Evolutionary conservation across 2,329 filamentous ascomycete genomes (phyloP).

Genomic region (Diaporthe ilicicola): DNA sequence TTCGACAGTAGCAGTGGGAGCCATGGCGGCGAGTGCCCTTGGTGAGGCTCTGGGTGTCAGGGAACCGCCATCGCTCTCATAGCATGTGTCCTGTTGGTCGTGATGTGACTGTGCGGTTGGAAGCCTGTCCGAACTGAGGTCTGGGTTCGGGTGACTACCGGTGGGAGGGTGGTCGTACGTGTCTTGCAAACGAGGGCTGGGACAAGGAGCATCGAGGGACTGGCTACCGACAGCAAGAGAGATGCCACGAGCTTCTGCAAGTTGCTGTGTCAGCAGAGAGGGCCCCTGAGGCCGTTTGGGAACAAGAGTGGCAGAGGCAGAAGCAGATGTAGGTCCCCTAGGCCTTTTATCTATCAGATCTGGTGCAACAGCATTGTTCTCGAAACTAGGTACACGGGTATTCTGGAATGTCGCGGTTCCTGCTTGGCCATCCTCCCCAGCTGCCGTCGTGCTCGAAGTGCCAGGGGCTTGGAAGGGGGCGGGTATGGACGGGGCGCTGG

Average conservation of each 20-base stretch:
- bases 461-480: conserved; percentile 21
- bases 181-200: conserved; percentile 30
- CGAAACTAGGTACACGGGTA: conserved; percentile 34
- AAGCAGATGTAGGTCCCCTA: conserved; percentile 27
- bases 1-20: conserved; percentile 30
- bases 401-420: conserved; percentile 29
- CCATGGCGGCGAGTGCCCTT: conserved; percentile 40
- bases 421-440: conserved; percentile 24
- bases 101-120: conserved; percentile 36
- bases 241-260: conserved; percentile 67
- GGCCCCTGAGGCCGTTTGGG: conserved; percentile 57
- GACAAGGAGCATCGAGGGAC: conserved; percentile 25
- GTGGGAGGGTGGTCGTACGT: conserved; percentile 28
- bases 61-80: conserved; percentile 46
- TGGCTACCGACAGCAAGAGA: conserved; percentile 37
- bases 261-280: conserved; percentile 65
- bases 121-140: conserved; percentile 20
- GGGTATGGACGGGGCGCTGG: background rate
- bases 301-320: conserved; percentile 42
- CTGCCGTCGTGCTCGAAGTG: conserved; percentile 24
- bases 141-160: conserved; percentile 33
- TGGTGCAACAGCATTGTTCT: conserved; percentile 33
- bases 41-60: conserved; percentile 47
- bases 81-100: conserved; percentile 33
- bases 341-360: conserved; percentile 33